Conservation (phyloP, 768 basidiomycete genomes). For the Trametes maxima region DNA sequence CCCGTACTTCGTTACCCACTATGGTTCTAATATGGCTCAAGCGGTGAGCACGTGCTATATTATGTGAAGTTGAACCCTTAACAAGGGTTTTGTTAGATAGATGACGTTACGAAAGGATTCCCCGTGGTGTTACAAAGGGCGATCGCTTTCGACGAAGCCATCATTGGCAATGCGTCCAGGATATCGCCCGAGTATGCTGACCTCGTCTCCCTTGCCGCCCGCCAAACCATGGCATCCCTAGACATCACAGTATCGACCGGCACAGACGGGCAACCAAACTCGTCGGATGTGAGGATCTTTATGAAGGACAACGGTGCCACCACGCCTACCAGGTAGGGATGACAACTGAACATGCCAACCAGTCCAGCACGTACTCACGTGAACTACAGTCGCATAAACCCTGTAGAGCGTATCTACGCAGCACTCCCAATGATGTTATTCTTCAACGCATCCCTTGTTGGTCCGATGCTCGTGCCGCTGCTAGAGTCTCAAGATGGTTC, state of each 20-base stretch:
- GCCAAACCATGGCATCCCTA: slow-evolving; percentile 30
- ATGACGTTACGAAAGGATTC: slow-evolving; percentile 24
- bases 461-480: slow-evolving; percentile 30
- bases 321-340: background rate
- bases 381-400: slow-evolving; percentile 28
- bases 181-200: slow-evolving; percentile 28
- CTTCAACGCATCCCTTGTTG: slow-evolving; percentile 33
- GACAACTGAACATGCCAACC: too few relatives aligned
- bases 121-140: slow-evolving; percentile 19
- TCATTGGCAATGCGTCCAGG: slow-evolving; percentile 24
- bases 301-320: slow-evolving; percentile 15
- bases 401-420: slow-evolving; percentile 37
- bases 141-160: slow-evolving; percentile 25
- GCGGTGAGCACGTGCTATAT: background rate
- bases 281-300: slow-evolving; percentile 30
- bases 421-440: slow-evolving; percentile 34
- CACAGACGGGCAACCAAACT: slow-evolving; percentile 22
- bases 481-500: slow-evolving; percentile 28
- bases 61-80: background rate
- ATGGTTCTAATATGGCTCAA: background rate
- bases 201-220: slow-evolving; percentile 29
- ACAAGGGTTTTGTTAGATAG: slow-evolving; percentile 12
- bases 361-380: too few relatives aligned
- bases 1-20: slow-evolving; percentile 23
- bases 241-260: slow-evolving; percentile 31